Evolutionary conservation across 495 filamentous ascomycete genomes (phyloP).

Genomic region (Neurospora sp.): DNA sequence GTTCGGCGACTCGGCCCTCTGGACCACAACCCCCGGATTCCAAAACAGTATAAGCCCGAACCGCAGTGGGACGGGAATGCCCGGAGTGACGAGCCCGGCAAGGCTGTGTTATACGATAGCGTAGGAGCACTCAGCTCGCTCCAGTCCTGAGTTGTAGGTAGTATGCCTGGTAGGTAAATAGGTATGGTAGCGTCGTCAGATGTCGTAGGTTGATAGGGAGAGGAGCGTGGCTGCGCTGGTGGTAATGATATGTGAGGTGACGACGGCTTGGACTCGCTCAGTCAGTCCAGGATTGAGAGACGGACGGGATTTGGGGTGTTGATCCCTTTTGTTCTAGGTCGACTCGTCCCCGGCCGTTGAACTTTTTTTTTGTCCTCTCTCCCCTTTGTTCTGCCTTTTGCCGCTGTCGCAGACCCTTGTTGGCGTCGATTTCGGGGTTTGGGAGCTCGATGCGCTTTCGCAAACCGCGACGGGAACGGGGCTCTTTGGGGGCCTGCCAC

Average conservation of each 20-base stretch:
- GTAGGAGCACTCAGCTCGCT: not conserved
- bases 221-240: not conserved
- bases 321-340: not conserved
- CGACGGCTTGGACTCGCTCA: not conserved
- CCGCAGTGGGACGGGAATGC: not conserved
- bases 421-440: not conserved
- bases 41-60: not conserved
- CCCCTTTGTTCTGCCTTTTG: not conserved
- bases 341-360: not conserved
- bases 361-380: not conserved
- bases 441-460: not conserved
- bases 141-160: not conserved
- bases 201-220: not conserved
- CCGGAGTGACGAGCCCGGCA: not conserved
- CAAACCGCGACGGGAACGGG: not conserved
- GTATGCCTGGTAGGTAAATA: not conserved
- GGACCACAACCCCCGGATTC: not conserved
- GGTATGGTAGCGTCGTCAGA: not conserved
- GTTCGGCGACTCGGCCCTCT: not conserved
- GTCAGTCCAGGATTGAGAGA: not conserved
- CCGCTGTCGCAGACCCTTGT: not conserved
- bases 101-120: not conserved
- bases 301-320: not conserved
- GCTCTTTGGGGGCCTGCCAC: not conserved
- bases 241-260: not conserved